Evolutionary conservation across 768 basidiomycete species (phyloP).

Genomic region (Calocera cornea): DNA sequence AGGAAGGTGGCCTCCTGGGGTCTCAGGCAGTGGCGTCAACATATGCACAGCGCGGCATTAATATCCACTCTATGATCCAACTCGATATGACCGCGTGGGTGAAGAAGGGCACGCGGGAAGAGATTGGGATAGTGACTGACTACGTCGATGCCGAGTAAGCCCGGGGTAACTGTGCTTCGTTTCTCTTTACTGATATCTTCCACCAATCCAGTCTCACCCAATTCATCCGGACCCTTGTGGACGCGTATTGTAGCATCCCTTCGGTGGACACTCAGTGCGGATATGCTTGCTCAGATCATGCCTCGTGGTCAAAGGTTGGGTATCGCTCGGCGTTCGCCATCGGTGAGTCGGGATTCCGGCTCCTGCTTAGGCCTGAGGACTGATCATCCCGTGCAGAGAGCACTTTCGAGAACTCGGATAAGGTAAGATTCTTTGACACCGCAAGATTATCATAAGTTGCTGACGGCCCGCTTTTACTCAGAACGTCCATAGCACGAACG

Average conservation of each 20-base stretch:
- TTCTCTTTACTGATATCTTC: background rate
- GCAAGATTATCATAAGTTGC: background rate
- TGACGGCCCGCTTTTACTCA: conserved; percentile 33
- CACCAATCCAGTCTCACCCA: conserved; percentile 46
- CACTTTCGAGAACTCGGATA: conserved; percentile 47
- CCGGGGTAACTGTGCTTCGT: background rate
- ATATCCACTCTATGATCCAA: conserved; percentile 71
- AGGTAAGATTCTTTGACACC: background rate
- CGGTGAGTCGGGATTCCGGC: conserved; percentile 34
- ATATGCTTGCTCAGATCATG: conserved; percentile 90
- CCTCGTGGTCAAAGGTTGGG: conserved; percentile 76
- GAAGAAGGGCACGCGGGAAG: conserved; percentile 57
- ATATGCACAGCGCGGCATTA: conserved; percentile 48
- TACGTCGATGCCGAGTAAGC: conserved; percentile 52
- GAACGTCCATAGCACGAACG: conserved; percentile 66
- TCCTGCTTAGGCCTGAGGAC: conserved; percentile 32
- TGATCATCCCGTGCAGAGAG: conserved; percentile 35
- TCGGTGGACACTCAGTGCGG: conserved; percentile 77
- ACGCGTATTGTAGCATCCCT: conserved; percentile 70
- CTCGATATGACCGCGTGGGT: conserved; percentile 95
- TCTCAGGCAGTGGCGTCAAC: conserved; percentile 76
- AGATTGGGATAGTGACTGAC: conserved; percentile 68
- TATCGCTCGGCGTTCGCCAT: conserved; percentile 77
- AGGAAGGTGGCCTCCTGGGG: conserved; percentile 78
- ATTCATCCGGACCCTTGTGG: conserved; percentile 66